Evolutionary conservation across 2,329 filamentous ascomycete species (phyloP).

Genomic region (Pseudogymnoascus verrucosus): DNA sequence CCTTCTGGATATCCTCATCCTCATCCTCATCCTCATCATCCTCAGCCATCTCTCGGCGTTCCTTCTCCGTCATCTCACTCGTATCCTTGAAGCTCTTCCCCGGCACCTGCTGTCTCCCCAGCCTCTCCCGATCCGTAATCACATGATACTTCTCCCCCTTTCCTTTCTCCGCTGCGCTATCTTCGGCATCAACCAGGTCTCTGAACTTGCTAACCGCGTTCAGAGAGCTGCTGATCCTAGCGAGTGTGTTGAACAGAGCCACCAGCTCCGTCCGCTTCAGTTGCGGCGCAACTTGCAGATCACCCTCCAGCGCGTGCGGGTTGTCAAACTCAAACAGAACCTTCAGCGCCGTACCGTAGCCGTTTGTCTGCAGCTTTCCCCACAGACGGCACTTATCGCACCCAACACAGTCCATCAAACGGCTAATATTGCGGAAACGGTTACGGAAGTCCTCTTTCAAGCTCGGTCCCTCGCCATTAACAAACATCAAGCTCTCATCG

Average conservation of each 20-base stretch:
- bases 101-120: conserved; percentile 36
- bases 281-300: conserved; percentile 55
- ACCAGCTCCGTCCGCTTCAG: conserved; percentile 88
- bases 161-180: conserved; percentile 23
- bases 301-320: conserved; percentile 45
- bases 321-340: conserved; percentile 86
- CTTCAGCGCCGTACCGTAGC: conserved; percentile 91
- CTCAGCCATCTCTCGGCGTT: conserved; percentile 20
- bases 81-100: conserved; percentile 14
- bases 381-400: conserved; percentile 98
- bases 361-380: conserved; percentile 93
- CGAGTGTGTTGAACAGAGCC: conserved; percentile 88
- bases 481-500: conserved; percentile 93
- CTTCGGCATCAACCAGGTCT: conserved; percentile 38
- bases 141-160: conserved; percentile 18
- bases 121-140: conserved; percentile 25
- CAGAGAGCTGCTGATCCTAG: conserved; percentile 75
- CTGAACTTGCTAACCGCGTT: conserved; percentile 66
- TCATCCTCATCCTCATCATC: conserved; percentile 35
- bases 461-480: conserved; percentile 62
- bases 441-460: conserved; percentile 97
- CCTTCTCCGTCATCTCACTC: conserved; percentile 14
- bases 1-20: conserved; percentile 36
- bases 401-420: conserved; percentile 96
- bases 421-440: conserved; percentile 91